Evolutionary conservation across 2,329 filamentous ascomycete species (phyloP).

Genomic region (Phialophora expanda): DNA sequence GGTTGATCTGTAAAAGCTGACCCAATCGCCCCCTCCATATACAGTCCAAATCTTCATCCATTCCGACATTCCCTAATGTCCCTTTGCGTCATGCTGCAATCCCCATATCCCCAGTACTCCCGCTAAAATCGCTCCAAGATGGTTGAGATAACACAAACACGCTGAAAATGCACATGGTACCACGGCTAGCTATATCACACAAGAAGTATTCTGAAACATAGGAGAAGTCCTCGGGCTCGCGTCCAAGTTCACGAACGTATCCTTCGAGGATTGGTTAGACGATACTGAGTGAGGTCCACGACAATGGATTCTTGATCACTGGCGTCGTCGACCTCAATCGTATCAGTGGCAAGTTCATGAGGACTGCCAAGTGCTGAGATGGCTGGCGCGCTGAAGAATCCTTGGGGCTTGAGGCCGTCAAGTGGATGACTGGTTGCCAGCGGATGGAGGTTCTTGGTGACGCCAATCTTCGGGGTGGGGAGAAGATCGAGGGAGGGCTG

Average conservation of each 20-base stretch:
- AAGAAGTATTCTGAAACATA: slow-evolving; percentile 13
- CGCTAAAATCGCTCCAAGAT: slow-evolving; percentile 29
- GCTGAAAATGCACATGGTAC: slow-evolving; percentile 19
- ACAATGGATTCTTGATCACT: slow-evolving; percentile 35
- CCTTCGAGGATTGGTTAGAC: slow-evolving; percentile 30
- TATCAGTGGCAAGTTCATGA: slow-evolving; percentile 21
- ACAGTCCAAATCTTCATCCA: not conserved
- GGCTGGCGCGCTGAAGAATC: slow-evolving; percentile 22
- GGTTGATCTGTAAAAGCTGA: not conserved
- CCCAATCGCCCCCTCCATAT: not conserved
- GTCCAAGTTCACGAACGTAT: slow-evolving; percentile 17
- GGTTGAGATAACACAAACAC: slow-evolving; percentile 23
- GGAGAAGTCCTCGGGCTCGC: not conserved
- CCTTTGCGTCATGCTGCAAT: not conserved
- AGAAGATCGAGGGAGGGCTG: slow-evolving; percentile 26
- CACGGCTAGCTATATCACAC: slow-evolving; percentile 14
- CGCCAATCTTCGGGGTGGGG: slow-evolving; percentile 23
- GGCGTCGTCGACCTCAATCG: slow-evolving; percentile 39
- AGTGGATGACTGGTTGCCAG: slow-evolving; percentile 21
- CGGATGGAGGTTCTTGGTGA: slow-evolving; percentile 5
- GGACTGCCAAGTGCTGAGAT: slow-evolving; percentile 6
- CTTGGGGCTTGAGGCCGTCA: slow-evolving; percentile 27
- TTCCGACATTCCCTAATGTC: not conserved
- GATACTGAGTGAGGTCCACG: slow-evolving; percentile 36
- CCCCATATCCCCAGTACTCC: slow-evolving; percentile 1